Base-by-base conservation (phyloP, 106 monocot genomes). In the Allium fistulosum region DNA sequence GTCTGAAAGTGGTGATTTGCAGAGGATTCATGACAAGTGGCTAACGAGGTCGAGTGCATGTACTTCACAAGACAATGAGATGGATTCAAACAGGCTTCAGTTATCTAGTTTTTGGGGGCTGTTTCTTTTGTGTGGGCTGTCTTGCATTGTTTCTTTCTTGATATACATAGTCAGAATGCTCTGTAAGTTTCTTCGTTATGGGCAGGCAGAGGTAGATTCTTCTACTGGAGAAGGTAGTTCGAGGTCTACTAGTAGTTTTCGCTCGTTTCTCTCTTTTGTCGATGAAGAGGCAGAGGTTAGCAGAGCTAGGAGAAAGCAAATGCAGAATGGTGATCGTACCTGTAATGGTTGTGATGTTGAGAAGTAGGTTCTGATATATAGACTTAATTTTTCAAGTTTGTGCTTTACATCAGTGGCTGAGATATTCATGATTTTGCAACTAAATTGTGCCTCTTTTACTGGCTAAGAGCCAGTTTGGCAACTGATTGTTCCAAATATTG, bases 1-100 rank as follows among this genome's bases (percentile, higher is more conserved):
- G 14, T 88, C 93, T 18, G 93, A 93, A 67, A 93, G 77, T 46
- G 93, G 93, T 0, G 93, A 93, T 63, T 80, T 87, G 27, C 87
- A 87, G 53, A 78, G 80, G 53, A 92, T 92, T 51, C 79, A 73
- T 48, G 84, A 87, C 67, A 87, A 92, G 37, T 92, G 91, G 91
- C 53, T 92, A 17, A 73, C 69, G 46, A 72, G 75, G 47, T 22
- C 22, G 1, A 67, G 58, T 47, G 70, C 28, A 1, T 87, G 82
- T 67, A 75, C 10, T 46, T 82, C 77, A 14, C 66, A 83, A 9
- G 71, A 10, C 58, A 74, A 11, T 0, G 83, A 86, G 17, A 53
- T 85, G 2, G 77, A 81, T 8, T 68, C 88, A 3, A 51, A 81
- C 22, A 73, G 69, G n/a, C 88, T 93, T 10, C 74, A 81, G 17